Base-by-base conservation (phyloP, 345 rosid genomes). In the Populus pruinosa region DNA sequence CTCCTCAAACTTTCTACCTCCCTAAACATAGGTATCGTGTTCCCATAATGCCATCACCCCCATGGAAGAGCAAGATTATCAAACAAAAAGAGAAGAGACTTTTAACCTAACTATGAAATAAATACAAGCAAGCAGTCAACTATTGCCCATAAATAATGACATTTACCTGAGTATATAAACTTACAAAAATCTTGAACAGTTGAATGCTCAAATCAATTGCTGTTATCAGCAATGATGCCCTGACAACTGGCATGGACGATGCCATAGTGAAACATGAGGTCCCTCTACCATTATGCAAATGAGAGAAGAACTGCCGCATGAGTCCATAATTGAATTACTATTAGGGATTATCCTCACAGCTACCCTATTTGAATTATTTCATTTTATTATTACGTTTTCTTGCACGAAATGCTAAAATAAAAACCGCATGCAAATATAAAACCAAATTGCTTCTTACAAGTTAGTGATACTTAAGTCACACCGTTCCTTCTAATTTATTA, bases 31-130 rank as follows among this genome's bases (percentile, higher is more conserved):
- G 59, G 2, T 9, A 36, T 44, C 56, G 25, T 61, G 71, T 16
- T 36, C 8, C 33, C 63, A 49, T 44, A 9, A 67, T 65, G 68
- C 53, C 6, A 5, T 38, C 29, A 38, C 74, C 76, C 76, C 67
- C 9, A 29, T 35, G 39, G 47, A 69, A 31, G 25, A 39, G n/a
- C 5, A 31, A 47, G 63, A 69, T 27, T 20, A 47, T 21, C 29
- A 43, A 63, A 25, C 35, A 62, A 36, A 67, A 49, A 17, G 39
- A 9, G 39, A 11, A 61, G 14, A 67, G 49, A 29, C 77, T 78
- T 78, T 71, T 50, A 55, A 65, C 77, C 79, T 72, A 44, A 20
- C 31, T 44, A 6, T 56, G 62, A 80, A 31, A 67, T 75, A 43
- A 35, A 68, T 29, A 39, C 11, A 65, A 2, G 16, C 18, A 56